Evolutionary conservation across 2,329 filamentous ascomycete species (phyloP).

Genomic region (Xylaria polymorpha): DNA sequence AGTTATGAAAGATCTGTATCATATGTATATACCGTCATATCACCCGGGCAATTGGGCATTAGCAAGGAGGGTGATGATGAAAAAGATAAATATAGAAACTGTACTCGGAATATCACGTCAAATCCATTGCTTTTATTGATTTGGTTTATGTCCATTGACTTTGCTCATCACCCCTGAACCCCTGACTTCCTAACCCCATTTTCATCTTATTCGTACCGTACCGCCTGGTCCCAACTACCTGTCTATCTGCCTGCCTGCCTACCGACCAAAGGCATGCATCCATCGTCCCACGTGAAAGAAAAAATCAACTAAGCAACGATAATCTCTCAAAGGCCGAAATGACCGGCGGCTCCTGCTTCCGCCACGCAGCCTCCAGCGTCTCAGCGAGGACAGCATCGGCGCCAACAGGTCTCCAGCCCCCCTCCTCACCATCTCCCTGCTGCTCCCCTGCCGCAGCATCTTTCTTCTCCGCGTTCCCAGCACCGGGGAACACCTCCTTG

Average conservation of each 20-base stretch:
- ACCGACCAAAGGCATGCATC: not conserved
- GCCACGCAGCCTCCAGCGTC: slow-evolving; percentile 59
- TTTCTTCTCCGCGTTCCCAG: slow-evolving; percentile 24
- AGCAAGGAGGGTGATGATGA: not conserved
- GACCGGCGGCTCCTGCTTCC: slow-evolving; percentile 61
- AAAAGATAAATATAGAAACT: slow-evolving; percentile 20
- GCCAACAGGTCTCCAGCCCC: slow-evolving; percentile 55
- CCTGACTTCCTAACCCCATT: slow-evolving; percentile 1
- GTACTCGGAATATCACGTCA: not conserved
- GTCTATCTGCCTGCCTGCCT: no score
- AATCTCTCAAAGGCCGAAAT: slow-evolving; percentile 63
- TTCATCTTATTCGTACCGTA: slow-evolving; percentile 2
- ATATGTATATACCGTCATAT: slow-evolving; percentile 45
- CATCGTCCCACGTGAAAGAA: not conserved
- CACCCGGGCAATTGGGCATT: slow-evolving; percentile 15
- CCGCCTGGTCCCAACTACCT: not conserved
- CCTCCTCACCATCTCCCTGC: slow-evolving; percentile 39
- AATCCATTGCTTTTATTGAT: slow-evolving; percentile 33
- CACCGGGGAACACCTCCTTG: slow-evolving; percentile 72
- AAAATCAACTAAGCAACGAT: slow-evolving; percentile 59
- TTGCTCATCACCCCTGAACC: not conserved
- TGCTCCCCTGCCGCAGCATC: slow-evolving; percentile 35
- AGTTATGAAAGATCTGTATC: slow-evolving; percentile 42
- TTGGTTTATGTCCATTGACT: not conserved
- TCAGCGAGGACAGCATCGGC: slow-evolving; percentile 65